A percentile compares a stretch with the other conserved stretches of the same genome.
These are phyloP conservation scores for Stevia rebaudiana DNA, from an alignment of 140 eudicot genomes.

Conservation along the genomic window DNA sequence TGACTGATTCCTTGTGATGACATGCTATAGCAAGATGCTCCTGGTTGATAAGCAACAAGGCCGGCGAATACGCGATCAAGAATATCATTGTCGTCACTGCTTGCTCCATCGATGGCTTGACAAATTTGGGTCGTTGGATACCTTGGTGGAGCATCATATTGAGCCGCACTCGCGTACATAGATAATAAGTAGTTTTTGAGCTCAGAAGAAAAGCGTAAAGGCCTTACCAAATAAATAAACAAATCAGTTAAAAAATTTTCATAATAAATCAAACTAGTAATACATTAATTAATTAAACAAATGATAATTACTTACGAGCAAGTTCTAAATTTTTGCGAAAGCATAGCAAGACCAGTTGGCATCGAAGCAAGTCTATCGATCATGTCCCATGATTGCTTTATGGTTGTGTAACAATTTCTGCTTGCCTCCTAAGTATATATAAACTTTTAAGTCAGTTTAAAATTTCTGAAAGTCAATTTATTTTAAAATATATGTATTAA, in stretches of 20 bases:
- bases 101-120: constrained; percentile 52
- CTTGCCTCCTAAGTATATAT: constrained; percentile 49
- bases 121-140: constrained; percentile 53
- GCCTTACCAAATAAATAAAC: constrained; percentile 22
- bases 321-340: constrained; percentile 48
- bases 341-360: constrained; percentile 52
- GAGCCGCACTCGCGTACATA: constrained; percentile 47
- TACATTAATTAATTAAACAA: not conserved
- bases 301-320: constrained; percentile 45
- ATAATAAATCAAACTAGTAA: not conserved
- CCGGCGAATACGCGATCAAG: constrained; percentile 57
- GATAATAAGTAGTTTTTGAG: constrained; percentile 37
- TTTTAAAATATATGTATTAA: not conserved
- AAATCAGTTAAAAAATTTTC: not conserved
- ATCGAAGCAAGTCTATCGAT: constrained; percentile 53
- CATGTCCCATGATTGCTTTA: constrained; percentile 56
- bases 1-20: constrained; percentile 10
- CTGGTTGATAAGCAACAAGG: constrained; percentile 20
- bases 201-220: constrained; percentile 27
- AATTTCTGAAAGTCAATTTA: not conserved
- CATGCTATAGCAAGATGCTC: constrained; percentile 31
- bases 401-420: constrained; percentile 49
- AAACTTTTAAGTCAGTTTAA: no score
- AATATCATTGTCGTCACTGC: constrained; percentile 31
- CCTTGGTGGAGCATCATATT: constrained; percentile 52